Evolutionary conservation across 768 basidiomycete genomes (phyloP), one percentile per base, ranked within the genome.

Genomic region (Dacryopinax spathularia): DNA sequence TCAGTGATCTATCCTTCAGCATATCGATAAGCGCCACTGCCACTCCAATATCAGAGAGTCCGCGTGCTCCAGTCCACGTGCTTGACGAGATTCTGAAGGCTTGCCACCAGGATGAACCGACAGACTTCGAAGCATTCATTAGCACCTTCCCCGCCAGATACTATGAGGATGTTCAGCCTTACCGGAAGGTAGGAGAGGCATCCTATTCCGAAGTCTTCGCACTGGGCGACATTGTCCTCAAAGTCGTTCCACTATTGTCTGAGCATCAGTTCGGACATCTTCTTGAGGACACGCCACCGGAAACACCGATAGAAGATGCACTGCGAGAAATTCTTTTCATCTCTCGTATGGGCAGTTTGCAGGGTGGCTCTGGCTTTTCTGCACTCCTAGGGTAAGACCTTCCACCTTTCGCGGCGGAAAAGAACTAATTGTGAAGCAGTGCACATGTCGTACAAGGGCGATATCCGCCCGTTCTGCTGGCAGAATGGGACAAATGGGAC

Each of bases 161-260:
- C 29, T 56, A 56, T 56, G 48, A 10, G 18, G 48, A 13, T 13
- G 20, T 6, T 29, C 25, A 9, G 13, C 48, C 48, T 29, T 91
- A 92, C 74, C 78, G 75, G 67, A 99, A 99, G 74, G 85, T 97
- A 48, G 95, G 95, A 39, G 96, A 99, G 75, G 96, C 96, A 6
- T 91, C 89, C 60, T 99, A 88, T 73, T 95, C 91, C 0, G 96
- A 99, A 71, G 96, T 99, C 31, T 99, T 91, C 73, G 88, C 88
- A 7, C 86, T 93, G 60, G 87, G 87, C 1, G 83, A 88, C 67
- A 83, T 94, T 34, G 92, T 94, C n/a, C 79, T 94, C 66, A 95
- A 94, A 76, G 80, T 96, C 44, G 84, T 94, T 35, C 92, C 91
- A 5, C 73, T 93, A 35, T 78, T 83, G 60, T 77, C 82, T 66